phyloP scores from a whole-genome alignment of 129 eudicot species.

The Helichrysum umbraculigerum region DNA sequence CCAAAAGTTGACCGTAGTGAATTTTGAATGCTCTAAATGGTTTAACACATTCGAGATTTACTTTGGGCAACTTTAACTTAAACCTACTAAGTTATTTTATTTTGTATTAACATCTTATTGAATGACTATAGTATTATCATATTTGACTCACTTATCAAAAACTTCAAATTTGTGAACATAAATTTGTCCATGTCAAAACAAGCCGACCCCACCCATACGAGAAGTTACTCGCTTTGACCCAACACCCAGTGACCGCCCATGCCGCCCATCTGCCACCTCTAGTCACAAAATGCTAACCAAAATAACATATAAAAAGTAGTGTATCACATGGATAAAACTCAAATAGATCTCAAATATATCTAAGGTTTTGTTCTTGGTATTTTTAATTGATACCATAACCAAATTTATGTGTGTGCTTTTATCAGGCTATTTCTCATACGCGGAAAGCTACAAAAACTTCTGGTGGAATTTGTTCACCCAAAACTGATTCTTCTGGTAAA shows the following conservation, averaged over 20 bases:
- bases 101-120: not conserved
- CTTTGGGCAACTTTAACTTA: no score
- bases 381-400: not conserved
- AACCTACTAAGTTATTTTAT: no score
- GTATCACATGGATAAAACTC: not conserved
- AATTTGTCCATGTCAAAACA: not conserved
- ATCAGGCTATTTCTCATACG: conserved; percentile 52
- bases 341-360: conserved; percentile 1
- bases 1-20: not conserved
- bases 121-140: not conserved
- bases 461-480: conserved; percentile 68
- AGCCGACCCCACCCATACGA: not conserved
- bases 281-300: not conserved
- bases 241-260: not conserved
- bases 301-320: not conserved
- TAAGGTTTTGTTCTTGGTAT: not conserved
- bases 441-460: conserved; percentile 64
- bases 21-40: no score
- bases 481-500: conserved; percentile 69
- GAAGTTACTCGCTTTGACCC: not conserved
- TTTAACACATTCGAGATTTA: no score
- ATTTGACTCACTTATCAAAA: not conserved
- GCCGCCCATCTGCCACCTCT: not conserved
- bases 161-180: not conserved
- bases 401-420: not conserved